Conservation (phyloP, 768 basidiomycete species). For the Pulveroboletus sp. region DNA sequence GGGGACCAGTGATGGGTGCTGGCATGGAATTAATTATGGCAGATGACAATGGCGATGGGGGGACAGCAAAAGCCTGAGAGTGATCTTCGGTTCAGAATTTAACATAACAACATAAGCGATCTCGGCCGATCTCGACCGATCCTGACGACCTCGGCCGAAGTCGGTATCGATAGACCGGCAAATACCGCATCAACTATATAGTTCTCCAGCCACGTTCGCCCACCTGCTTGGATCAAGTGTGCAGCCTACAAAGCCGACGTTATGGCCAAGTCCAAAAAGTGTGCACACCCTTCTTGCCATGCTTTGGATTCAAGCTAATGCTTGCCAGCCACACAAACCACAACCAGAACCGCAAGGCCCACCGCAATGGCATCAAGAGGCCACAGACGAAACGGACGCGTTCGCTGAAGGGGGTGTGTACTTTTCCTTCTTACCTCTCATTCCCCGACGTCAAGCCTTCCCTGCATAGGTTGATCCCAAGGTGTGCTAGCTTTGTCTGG, state of each 20-base stretch:
- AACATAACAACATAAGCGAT: not conserved
- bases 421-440: not conserved
- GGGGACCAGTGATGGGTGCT: conserved; percentile 55
- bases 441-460: not conserved
- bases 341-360: conserved; percentile 96
- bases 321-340: conserved; percentile 79
- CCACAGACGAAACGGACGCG: conserved; percentile 70
- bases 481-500: conserved; percentile 39
- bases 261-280: conserved; percentile 99
- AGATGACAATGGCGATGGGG: conserved; percentile 3
- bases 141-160: conserved; percentile 18
- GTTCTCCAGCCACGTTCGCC: conserved; percentile 34
- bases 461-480: conserved; percentile 70
- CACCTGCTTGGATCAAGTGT: not conserved
- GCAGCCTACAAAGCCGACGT: conserved; percentile 21
- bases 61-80: no score
- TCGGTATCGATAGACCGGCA: conserved; percentile 11
- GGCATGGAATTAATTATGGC: conserved; percentile 43
- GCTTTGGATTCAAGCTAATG: conserved; percentile 14
- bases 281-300: conserved; percentile 23
- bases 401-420: conserved; percentile 89
- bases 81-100: conserved; percentile 1
- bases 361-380: conserved; percentile 95
- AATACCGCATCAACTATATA: conserved; percentile 27
- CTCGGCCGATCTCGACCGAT: conserved; percentile 14